Percentiles rank a stretch among this genome's conserved stretches.
These are phyloP conservation scores for Rosa chinensis DNA, from an alignment of 306 rosid genomes.

Conservation along the genomic window DNA sequence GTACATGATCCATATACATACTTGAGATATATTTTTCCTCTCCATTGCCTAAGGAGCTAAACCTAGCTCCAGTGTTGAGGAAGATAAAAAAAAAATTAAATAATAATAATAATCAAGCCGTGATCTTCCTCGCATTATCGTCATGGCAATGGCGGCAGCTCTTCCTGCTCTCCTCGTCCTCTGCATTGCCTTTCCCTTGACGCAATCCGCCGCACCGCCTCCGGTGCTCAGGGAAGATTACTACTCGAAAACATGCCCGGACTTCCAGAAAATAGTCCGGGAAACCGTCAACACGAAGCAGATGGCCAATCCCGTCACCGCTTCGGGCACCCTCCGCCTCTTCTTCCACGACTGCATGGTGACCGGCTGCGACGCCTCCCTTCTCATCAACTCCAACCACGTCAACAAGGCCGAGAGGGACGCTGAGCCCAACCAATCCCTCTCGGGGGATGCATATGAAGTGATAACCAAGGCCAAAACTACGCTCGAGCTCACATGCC, in stretches of 20 bases:
- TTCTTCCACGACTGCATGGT: conserved; percentile 53
- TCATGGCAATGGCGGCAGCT: neutral
- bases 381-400: conserved; percentile 36
- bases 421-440: conserved; percentile 38
- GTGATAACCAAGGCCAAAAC: conserved; percentile 39
- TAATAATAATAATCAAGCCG: neutral
- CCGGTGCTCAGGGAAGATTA: conserved; percentile 31
- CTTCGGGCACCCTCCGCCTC: conserved; percentile 48
- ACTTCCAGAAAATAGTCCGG: conserved; percentile 30
- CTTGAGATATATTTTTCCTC: conserved; percentile 3
- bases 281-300: conserved; percentile 38
- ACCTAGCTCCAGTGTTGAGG: neutral
- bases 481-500: conserved; percentile 50
- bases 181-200: conserved; percentile 9
- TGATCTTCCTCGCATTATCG: conserved; percentile 9
- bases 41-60: neutral
- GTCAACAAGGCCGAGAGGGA: conserved; percentile 46
- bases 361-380: conserved; percentile 50
- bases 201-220: conserved; percentile 4
- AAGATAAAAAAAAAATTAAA: neutral
- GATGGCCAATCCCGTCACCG: conserved; percentile 33
- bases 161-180: conserved; percentile 3
- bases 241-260: conserved; percentile 45
- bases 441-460: conserved; percentile 52
- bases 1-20: neutral